Percentiles rank a stretch among this genome's conserved stretches.
Evolutionary conservation across 805 yeast genomes (phyloP).

Genomic region (Jamesozyma gamospora): DNA sequence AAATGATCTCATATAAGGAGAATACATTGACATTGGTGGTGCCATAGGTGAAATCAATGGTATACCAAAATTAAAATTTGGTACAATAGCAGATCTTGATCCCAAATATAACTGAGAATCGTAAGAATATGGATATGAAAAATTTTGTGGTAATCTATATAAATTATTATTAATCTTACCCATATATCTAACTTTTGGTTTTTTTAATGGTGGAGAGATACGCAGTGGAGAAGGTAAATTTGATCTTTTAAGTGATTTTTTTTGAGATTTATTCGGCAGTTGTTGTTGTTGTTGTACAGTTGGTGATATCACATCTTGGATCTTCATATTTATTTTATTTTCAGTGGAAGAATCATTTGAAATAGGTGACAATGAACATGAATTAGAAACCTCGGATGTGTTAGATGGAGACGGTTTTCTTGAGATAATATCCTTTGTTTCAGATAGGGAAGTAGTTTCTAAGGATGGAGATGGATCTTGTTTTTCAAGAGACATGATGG

Average conservation of each 20-base stretch:
- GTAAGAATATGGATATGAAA: background rate
- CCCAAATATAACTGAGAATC: background rate
- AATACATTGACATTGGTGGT: background rate
- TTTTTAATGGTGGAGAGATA: slow-evolving; percentile 8
- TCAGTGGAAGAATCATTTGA: background rate
- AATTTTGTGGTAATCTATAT: too few species aligned
- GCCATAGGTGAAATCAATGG: background rate
- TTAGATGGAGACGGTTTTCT: too few species aligned
- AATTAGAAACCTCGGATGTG: too few species aligned
- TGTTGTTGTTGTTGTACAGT: background rate
- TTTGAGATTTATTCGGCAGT: background rate
- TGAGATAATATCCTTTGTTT: background rate
- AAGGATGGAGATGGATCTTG: too few species aligned
- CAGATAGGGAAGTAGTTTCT: background rate
- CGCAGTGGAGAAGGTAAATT: slow-evolving; percentile 21
- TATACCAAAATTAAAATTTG: background rate
- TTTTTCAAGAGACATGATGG: too few species aligned
- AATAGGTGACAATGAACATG: background rate
- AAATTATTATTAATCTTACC: slow-evolving; percentile 10
- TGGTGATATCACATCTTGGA: slow-evolving; percentile 6
- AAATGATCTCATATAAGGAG: too few species aligned
- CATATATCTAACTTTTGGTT: slow-evolving; percentile 23
- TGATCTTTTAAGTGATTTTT: slow-evolving; percentile 18
- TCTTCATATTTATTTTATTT: background rate
- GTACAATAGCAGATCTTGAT: background rate